phyloP scores from a whole-genome alignment of 331 rosid genomes.

The Malus hybrid region DNA sequence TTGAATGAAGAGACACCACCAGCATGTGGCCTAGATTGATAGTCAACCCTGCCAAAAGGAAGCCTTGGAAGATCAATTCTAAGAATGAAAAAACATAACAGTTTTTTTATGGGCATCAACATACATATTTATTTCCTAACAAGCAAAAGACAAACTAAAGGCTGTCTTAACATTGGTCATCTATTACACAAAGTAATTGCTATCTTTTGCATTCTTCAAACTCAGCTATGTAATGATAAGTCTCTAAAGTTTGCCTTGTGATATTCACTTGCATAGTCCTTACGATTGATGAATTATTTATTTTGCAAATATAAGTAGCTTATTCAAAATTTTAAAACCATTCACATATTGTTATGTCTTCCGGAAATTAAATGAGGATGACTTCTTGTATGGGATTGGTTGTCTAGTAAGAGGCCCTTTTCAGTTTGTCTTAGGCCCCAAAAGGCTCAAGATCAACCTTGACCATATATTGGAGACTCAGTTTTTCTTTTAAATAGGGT shows the following conservation, averaged over 20 bases:
- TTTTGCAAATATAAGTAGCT: neutral
- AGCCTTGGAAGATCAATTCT: conserved; percentile 12
- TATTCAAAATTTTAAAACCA: neutral
- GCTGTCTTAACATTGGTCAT: neutral
- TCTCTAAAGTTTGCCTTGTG: neutral
- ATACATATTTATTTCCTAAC: neutral
- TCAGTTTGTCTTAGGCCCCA: neutral
- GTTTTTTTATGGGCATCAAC: neutral
- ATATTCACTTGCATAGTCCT: neutral
- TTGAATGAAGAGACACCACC: conserved; percentile 74
- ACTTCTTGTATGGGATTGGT: neutral
- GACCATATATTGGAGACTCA: neutral
- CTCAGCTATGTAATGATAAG: neutral
- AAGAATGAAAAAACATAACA: neutral
- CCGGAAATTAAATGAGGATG: neutral
- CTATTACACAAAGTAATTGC: neutral
- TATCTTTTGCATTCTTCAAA: neutral
- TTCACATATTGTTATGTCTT: neutral
- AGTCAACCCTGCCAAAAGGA: conserved; percentile 73
- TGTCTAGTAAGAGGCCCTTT: neutral
- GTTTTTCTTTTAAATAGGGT: neutral
- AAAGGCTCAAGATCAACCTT: neutral
- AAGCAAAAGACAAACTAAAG: neutral
- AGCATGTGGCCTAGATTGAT: conserved; percentile 58
- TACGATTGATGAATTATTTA: neutral